phyloP scores from a whole-genome alignment of 768 basidiomycete genomes.

The Mycena metata region DNA sequence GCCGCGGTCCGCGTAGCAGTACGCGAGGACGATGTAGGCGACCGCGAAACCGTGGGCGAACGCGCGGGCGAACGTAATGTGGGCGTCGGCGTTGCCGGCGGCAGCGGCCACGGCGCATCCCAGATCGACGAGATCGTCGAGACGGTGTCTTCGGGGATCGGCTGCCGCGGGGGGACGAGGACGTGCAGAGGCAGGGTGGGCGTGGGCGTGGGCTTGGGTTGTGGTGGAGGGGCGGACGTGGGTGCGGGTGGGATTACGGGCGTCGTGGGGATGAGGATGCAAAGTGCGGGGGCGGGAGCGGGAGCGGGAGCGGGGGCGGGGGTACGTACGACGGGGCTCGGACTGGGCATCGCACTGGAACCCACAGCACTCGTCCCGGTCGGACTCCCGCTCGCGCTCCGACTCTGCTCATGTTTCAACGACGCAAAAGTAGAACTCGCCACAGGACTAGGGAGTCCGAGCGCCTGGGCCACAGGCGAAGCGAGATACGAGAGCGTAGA shows the following conservation, averaged over 20 bases:
- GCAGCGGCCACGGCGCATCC: constrained; percentile 57
- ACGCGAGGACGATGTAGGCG: no score
- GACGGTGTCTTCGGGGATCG: constrained; percentile 48
- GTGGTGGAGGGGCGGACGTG: constrained; percentile 35
- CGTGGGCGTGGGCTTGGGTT: not conserved
- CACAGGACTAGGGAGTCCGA: constrained; percentile 53
- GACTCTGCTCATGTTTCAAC: no score
- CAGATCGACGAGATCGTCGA: constrained; percentile 56
- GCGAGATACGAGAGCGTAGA: constrained; percentile 62
- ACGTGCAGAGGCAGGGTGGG: not conserved
- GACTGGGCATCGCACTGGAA: no score
- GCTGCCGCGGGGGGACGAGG: constrained; percentile 14
- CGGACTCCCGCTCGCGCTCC: no score
- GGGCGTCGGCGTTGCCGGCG: constrained; percentile 36
- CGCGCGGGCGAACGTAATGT: not conserved
- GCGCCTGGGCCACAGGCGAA: constrained; percentile 57
- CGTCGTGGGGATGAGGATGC: not conserved
- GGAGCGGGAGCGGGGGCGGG: no score
- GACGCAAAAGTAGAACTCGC: constrained; percentile 39
- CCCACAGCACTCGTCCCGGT: no score
- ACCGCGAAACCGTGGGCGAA: no score
- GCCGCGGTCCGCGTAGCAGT: no score
- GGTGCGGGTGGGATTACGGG: constrained; percentile 17
- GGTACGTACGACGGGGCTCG: no score
- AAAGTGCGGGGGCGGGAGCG: no score